phyloP scores from a whole-genome alignment of 257 asterid species.

The Solanum pinnatisectum region DNA sequence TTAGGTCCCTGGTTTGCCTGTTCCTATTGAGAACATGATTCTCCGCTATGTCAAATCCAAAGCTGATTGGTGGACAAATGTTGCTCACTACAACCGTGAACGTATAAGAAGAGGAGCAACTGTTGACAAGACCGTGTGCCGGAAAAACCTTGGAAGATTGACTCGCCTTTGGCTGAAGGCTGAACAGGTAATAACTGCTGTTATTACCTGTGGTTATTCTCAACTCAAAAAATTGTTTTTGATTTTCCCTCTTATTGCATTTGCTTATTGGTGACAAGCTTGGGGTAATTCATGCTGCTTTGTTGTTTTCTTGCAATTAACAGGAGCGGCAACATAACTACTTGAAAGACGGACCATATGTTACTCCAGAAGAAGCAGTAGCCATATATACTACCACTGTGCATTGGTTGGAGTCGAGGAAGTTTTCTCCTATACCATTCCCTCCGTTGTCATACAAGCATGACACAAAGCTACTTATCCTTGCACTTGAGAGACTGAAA shows the following conservation, averaged over 20 bases:
- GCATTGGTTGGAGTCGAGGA: slow-evolving; percentile 98
- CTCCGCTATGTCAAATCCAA: slow-evolving; percentile 97
- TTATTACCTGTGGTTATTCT: background rate
- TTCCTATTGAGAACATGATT: slow-evolving; percentile 98
- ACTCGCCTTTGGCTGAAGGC: slow-evolving; percentile 99
- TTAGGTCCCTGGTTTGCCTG: slow-evolving; percentile 94
- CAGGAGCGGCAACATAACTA: slow-evolving; percentile 98
- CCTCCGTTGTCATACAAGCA: slow-evolving; percentile 99
- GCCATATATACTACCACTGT: slow-evolving; percentile 98
- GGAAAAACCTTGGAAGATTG: slow-evolving; percentile 97
- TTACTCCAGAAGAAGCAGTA: slow-evolving; percentile 99
- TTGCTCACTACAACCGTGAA: slow-evolving; percentile 95
- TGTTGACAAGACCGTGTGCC: slow-evolving; percentile 98
- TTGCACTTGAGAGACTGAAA: slow-evolving; percentile 94
- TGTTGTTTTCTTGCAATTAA: background rate
- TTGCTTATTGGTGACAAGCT: background rate
- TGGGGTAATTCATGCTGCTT: background rate
- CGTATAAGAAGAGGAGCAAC: slow-evolving; percentile 99
- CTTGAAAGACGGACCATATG: slow-evolving; percentile 93
- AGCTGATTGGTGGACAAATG: slow-evolving; percentile 99
- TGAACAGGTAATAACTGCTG: slow-evolving; percentile 51
- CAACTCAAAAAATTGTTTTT: background rate
- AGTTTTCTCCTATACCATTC: slow-evolving; percentile 92
- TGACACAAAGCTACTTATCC: slow-evolving; percentile 90
- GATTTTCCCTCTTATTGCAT: background rate